Conservation (phyloP, 2,329 filamentous ascomycete species). For the Ceratocystis papillata region DNA sequence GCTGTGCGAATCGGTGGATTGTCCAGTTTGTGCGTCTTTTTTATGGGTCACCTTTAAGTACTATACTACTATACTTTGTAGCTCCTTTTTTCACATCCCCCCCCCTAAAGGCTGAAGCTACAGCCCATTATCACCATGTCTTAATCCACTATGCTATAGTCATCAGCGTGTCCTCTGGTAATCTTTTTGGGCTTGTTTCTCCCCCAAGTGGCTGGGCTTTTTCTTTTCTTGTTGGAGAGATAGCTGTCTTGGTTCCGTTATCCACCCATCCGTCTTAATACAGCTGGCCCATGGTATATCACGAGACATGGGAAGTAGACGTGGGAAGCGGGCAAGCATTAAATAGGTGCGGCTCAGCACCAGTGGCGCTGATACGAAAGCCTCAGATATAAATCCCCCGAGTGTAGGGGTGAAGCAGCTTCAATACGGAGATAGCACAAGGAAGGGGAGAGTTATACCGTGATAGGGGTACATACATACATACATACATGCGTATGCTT, state of each 20-base stretch:
- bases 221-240: neutral
- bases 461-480: neutral
- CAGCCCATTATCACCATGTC: constrained; percentile 4
- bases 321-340: neutral
- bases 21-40: constrained; percentile 2
- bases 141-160: constrained; percentile 2
- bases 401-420: neutral
- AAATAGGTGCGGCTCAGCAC: neutral
- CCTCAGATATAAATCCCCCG: neutral
- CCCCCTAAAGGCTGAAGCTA: constrained; percentile 5
- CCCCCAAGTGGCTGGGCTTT: constrained; percentile 7
- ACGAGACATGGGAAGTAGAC: neutral
- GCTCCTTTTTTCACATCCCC: constrained; percentile 12
- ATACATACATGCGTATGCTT: neutral
- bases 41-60: neutral
- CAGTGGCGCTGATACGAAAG: neutral
- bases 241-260: constrained; percentile 1
- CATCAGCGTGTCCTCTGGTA: neutral
- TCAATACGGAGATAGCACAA: neutral
- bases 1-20: neutral
- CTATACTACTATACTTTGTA: neutral
- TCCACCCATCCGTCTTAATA: constrained; percentile 4
- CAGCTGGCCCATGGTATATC: neutral
- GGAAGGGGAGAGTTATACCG: neutral
- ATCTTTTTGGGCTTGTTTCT: neutral